Conservation (phyloP, 768 basidiomycete species). For the Suillus cothurnatus region DNA sequence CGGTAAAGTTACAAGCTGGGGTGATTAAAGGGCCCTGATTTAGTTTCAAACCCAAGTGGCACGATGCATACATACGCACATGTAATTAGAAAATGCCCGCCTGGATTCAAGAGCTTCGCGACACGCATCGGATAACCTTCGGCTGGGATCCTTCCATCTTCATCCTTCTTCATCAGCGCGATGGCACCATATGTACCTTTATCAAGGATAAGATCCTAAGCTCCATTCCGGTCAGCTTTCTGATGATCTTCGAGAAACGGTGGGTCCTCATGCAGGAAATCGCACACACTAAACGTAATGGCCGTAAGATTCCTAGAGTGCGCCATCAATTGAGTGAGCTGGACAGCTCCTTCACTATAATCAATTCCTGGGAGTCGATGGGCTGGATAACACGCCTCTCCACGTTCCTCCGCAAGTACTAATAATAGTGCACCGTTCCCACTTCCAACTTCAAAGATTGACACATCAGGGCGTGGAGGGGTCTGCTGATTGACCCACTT, state of each 20-base stretch:
- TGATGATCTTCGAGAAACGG: slow-evolving; percentile 22
- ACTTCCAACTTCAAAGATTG: slow-evolving; percentile 74
- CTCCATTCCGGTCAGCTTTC: slow-evolving; percentile 10
- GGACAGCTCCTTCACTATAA: slow-evolving; percentile 73
- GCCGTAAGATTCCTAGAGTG: slow-evolving; percentile 37
- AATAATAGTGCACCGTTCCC: slow-evolving; percentile 82
- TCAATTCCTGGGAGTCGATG: slow-evolving; percentile 65
- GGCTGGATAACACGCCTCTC: slow-evolving; percentile 62
- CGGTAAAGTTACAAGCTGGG: slow-evolving; percentile 83
- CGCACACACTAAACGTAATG: slow-evolving; percentile 60
- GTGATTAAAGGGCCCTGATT: background rate
- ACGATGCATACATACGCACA: slow-evolving; percentile 54
- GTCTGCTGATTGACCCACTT: slow-evolving; percentile 64
- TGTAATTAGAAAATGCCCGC: slow-evolving; percentile 76
- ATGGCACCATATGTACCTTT: slow-evolving; percentile 93
- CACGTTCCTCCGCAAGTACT: slow-evolving; percentile 45
- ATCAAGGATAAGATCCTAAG: slow-evolving; percentile 80
- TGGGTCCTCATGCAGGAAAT: slow-evolving; percentile 65
- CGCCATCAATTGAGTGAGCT: slow-evolving; percentile 62
- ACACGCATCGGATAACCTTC: slow-evolving; percentile 63
- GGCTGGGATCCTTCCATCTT: slow-evolving; percentile 52
- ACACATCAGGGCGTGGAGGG: slow-evolving; percentile 48
- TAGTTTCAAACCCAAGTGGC: background rate
- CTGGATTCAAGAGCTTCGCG: slow-evolving; percentile 57
- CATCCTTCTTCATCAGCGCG: slow-evolving; percentile 65